Base-by-base conservation (phyloP, 257 asterid species). In the Fraxinus cuspidata region DNA sequence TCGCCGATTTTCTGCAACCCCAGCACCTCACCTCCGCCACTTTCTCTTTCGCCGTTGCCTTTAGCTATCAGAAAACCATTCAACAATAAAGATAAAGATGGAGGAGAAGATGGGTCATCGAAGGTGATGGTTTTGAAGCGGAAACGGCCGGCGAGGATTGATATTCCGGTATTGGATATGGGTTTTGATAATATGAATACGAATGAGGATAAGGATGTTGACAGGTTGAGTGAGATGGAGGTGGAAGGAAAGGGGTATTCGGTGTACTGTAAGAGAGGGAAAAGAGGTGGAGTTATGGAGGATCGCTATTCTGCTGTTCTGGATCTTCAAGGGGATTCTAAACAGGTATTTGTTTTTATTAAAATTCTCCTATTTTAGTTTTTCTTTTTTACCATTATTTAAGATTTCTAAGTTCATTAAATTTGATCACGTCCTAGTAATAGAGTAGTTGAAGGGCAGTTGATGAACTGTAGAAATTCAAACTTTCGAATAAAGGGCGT, bases 261-360 rank as follows among this genome's bases (percentile, higher is more conserved):
- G 29, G 97, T 92, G 65, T 94, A 87, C 66, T 94, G 97, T 84
- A 94, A 94, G 84, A 90, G 78, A 70, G 97, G 97, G 47, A 90
- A 86, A 86, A 91, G 97, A 73, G 96, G 87, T 37, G 80, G 79
- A 32, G 35, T 11, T 63, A 92, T 92, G 91, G 94, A 94, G 88
- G 99, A 94, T 80, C 91, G 98, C 18, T 92, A 81, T 83, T 90
- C 98, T 19, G 96, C 96, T 58, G 73, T 72, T 7, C 82, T 87
- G 15, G 85, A 87, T 74, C 73, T 81, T 81, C 87, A 88, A 56
- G 90, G 88, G 7, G 89, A 90, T 74, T 74, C 90, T 37, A 87
- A 89, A 74, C 88, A 91, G 97, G 97, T 92, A 68, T 31, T 2
- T 27, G 8, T 51, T 19, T 7, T 60, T 34, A 58, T 60, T 60